Percentiles rank a stretch among this genome's conserved stretches.
These are phyloP conservation scores for Trichoderma sp. DNA, from an alignment of 2,329 filamentous ascomycete species.

Conservation along the genomic window DNA sequence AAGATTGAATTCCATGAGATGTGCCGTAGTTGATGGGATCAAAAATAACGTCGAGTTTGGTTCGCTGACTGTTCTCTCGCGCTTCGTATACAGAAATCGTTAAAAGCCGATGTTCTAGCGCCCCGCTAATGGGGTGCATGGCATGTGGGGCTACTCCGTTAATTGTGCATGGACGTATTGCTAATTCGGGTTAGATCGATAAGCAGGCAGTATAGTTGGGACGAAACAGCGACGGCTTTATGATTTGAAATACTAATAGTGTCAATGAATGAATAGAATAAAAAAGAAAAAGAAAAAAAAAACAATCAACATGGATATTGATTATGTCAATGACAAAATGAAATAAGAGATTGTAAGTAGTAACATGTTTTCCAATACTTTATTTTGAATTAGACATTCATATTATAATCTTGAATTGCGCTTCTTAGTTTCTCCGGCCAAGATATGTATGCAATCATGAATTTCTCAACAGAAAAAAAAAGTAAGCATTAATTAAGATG, in stretches of 20 bases:
- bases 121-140: slow-evolving; percentile 9
- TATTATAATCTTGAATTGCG: background rate
- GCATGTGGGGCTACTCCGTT: slow-evolving; percentile 4
- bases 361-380: background rate
- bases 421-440: background rate
- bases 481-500: background rate
- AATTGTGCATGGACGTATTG: background rate
- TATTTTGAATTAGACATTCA: too few relatives aligned
- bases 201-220: background rate
- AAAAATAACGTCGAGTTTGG: background rate
- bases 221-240: background rate
- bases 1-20: background rate
- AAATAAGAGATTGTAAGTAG: background rate
- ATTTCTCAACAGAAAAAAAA: background rate
- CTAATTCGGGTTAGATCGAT: background rate
- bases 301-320: too few relatives aligned
- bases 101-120: background rate
- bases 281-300: too few relatives aligned
- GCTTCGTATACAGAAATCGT: background rate
- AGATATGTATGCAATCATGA: background rate
- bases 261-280: background rate
- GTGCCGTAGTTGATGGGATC: background rate
- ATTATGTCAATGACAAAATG: background rate
- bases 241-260: background rate
- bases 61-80: background rate